Evolutionary conservation across 75 land plant genomes (phyloP), one percentile per base, ranked within the genome.

Genomic region (Gnetum montanum): DNA sequence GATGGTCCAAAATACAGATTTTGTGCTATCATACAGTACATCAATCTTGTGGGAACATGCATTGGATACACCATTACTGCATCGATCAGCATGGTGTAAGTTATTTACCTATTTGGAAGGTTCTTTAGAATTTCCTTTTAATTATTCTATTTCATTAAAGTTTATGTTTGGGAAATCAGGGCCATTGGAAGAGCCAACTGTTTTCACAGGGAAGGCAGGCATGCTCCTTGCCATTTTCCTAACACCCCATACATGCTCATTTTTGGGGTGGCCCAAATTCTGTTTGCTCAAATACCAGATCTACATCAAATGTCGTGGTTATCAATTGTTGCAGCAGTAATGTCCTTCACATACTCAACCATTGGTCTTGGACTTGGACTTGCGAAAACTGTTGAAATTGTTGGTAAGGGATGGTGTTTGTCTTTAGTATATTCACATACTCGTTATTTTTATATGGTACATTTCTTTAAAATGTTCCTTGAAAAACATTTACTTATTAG

Each of bases 21-120:
- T 80, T 85, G 89, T 67, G 79, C 65, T 7, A 3, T 82, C 0
- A 67, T 85, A 40, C 89, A 85, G 33, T 85, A 85, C 48, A 37
- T 8, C 8, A 82, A 78, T 63, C 64, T 82, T 8, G n/a, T 78
- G 0, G 89, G 89, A 6, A 38, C 66, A 10, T 57, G 76, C 2
- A 68, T 85, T 30, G 89, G 89, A 29, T 85, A 85, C 68, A 82
- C 86, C 12, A 85, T 85, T 43, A 82, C 89, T 24, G 69, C 78
- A 1, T 75, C 89, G 2, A 78, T 78, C 29, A 85, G 89, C 47
- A 85, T 85, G 86, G 82, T 64, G 89, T 84, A 70, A 70, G 82
- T 41, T 41, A 18, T 41, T 18, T 41, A 41, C 43, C 18, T 15
- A 41, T 15, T 41, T 41, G 43, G 43, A 41, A 41, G 4, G 16